Conservation (phyloP, 2,329 filamentous ascomycete genomes). For the Aspergillus cejpii region DNA sequence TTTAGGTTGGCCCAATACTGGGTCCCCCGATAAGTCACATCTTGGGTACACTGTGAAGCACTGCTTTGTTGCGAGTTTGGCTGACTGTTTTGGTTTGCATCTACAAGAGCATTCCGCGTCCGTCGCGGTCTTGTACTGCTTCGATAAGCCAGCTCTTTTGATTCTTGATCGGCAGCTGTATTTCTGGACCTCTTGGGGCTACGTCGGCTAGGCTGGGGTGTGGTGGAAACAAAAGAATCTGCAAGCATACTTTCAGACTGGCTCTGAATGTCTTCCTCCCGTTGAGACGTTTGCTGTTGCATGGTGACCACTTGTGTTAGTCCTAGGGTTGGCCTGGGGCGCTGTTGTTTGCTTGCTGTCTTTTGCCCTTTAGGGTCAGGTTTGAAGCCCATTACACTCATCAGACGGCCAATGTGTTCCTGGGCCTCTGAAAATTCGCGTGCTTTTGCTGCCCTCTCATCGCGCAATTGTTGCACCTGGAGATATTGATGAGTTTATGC, state of each 20-base stretch:
- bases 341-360: constrained; percentile 14
- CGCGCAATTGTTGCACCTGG: constrained; percentile 31
- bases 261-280: constrained; percentile 15
- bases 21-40: constrained; percentile 6
- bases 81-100: constrained; percentile 25
- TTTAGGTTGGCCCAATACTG: constrained; percentile 10
- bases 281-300: constrained; percentile 14
- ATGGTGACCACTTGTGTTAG: constrained; percentile 7
- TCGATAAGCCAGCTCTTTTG: constrained; percentile 6
- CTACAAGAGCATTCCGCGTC: constrained; percentile 21
- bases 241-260: constrained; percentile 8
- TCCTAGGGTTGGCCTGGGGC: constrained; percentile 12
- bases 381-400: constrained; percentile 36
- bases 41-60: constrained; percentile 9
- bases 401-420: constrained; percentile 34
- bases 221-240: constrained; percentile 19
- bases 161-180: constrained; percentile 6
- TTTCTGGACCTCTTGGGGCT: constrained; percentile 27
- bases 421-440: constrained; percentile 37
- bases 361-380: constrained; percentile 15
- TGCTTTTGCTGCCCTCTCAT: constrained; percentile 33
- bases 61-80: constrained; percentile 15
- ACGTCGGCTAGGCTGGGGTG: constrained; percentile 16
- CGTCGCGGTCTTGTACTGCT: constrained; percentile 5
- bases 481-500: background rate